These are phyloP conservation scores for Gliomastix tumulicola DNA, from an alignment of 2,329 filamentous ascomycete species.

Conservation along the genomic window DNA sequence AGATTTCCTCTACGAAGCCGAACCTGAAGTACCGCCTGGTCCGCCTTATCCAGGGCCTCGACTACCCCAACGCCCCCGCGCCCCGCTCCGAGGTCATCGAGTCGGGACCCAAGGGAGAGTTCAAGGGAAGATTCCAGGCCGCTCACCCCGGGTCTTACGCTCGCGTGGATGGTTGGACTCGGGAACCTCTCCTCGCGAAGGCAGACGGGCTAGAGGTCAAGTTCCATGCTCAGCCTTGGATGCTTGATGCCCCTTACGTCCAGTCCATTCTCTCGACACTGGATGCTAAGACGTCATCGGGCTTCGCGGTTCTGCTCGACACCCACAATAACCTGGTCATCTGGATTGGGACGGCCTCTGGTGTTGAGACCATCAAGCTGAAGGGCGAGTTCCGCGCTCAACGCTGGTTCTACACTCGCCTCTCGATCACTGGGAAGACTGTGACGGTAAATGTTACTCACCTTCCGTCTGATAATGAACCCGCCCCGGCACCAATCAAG, in stretches of 20 bases:
- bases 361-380: background rate
- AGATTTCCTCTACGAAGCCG: slow-evolving; percentile 3
- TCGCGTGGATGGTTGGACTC: background rate
- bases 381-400: background rate
- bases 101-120: background rate
- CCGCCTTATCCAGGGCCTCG: background rate
- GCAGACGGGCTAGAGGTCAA: slow-evolving; percentile 1
- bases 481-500: background rate
- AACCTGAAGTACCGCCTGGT: background rate
- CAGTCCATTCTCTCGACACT: slow-evolving; percentile 4
- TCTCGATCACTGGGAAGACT: slow-evolving; percentile 3
- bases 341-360: background rate
- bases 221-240: slow-evolving; percentile 3
- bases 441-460: slow-evolving; percentile 4
- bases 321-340: background rate
- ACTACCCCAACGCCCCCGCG: background rate
- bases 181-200: background rate
- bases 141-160: background rate
- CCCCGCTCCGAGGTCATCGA: background rate
- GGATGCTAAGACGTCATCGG: background rate
- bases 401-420: slow-evolving; percentile 6
- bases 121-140: background rate
- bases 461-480: slow-evolving; percentile 4
- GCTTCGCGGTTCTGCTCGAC: background rate
- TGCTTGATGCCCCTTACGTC: slow-evolving; percentile 2